These are phyloP conservation scores for Ogataea polymorpha DNA, from an alignment of 805 yeast species.

Conservation along the genomic window DNA sequence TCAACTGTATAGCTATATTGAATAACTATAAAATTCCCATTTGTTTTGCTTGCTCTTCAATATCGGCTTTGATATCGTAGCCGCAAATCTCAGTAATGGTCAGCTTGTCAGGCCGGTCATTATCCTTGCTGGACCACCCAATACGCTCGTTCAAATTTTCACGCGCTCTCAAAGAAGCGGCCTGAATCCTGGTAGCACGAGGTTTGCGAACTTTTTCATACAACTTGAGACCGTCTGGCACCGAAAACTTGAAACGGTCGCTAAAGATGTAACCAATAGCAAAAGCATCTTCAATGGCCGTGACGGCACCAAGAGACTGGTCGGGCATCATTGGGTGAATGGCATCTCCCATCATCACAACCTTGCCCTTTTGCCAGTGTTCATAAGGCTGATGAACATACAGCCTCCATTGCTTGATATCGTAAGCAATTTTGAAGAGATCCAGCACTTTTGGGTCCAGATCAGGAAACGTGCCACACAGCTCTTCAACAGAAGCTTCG, in stretches of 20 bases:
- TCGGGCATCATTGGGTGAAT: slow-evolving; percentile 34
- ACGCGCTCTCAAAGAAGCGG: slow-evolving; percentile 33
- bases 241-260: slow-evolving; percentile 24
- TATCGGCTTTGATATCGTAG: slow-evolving; percentile 30
- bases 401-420: slow-evolving; percentile 30
- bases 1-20: slow-evolving; percentile 2
- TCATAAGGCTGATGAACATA: slow-evolving; percentile 28
- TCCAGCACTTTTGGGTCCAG: slow-evolving; percentile 23
- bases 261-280: slow-evolving; percentile 30
- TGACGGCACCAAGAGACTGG: slow-evolving; percentile 22
- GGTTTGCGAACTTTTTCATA: slow-evolving; percentile 29
- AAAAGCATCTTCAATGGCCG: slow-evolving; percentile 22
- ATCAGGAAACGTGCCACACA: slow-evolving; percentile 20
- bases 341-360: slow-evolving; percentile 35
- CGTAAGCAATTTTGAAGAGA: slow-evolving; percentile 26
- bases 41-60: slow-evolving; percentile 15
- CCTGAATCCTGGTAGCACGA: slow-evolving; percentile 32
- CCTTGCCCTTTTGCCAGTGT: slow-evolving; percentile 27
- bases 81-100: slow-evolving; percentile 34
- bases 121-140: slow-evolving; percentile 28
- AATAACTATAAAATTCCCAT: slow-evolving; percentile 2
- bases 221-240: slow-evolving; percentile 24
- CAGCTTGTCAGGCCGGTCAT: slow-evolving; percentile 21
- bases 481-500: slow-evolving; percentile 20
- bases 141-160: slow-evolving; percentile 33